Evolutionary conservation across 345 rosid genomes (phyloP).

Genomic region (Eucalyptus melliodora): DNA sequence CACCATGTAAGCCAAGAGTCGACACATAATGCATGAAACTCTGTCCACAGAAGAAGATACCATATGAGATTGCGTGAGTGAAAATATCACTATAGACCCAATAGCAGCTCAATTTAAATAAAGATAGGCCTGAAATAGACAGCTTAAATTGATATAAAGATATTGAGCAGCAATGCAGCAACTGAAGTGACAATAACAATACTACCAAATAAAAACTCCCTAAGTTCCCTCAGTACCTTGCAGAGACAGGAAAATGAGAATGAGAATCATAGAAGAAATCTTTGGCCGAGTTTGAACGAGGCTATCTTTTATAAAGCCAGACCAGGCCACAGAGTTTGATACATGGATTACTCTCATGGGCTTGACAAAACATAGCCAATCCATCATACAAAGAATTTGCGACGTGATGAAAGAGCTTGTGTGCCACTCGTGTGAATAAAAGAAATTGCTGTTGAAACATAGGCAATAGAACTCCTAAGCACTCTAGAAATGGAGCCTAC

Average conservation of each 20-base stretch:
- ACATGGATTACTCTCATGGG: neutral
- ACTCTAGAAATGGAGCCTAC: neutral
- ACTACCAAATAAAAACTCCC: neutral
- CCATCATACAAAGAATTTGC: neutral
- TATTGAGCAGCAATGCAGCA: neutral
- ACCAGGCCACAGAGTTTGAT: neutral
- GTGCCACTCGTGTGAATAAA: neutral
- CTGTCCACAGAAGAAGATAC: slow-evolving; percentile 21
- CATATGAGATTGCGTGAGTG: neutral
- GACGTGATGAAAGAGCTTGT: neutral
- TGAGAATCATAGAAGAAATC: neutral
- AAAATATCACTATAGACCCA: neutral
- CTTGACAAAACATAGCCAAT: neutral
- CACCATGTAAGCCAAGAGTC: slow-evolving; percentile 93
- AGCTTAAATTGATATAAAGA: neutral
- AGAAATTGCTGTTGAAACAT: neutral
- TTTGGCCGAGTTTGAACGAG: neutral
- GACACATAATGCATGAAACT: slow-evolving; percentile 79
- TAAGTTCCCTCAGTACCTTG: neutral
- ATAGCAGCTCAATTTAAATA: neutral
- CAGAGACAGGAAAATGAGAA: neutral
- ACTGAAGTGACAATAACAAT: neutral
- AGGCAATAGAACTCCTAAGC: neutral
- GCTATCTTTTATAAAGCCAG: neutral
- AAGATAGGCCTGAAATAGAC: neutral